Base-by-base conservation (phyloP, 2,329 filamentous ascomycete genomes). In the Bipolaris sorokiniana region DNA sequence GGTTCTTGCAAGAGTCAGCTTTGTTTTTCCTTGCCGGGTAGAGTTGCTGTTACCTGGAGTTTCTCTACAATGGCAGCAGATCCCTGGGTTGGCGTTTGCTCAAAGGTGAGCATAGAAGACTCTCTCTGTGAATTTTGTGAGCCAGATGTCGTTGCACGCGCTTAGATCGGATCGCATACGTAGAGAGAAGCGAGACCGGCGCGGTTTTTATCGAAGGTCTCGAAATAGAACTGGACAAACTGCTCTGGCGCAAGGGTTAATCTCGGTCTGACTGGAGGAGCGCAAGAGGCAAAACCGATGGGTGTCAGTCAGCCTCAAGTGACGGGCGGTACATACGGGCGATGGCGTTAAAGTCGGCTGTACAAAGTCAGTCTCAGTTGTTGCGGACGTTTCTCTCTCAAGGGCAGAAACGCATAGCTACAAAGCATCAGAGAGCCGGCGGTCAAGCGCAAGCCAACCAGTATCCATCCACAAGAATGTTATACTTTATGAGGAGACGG, bases 71-170 rank as follows among this genome's bases (percentile, higher is more conserved):
- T 97, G 31, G 76, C 75, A 22, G 68, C 73, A 34, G 81, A 79
- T 62, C 94, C 93, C 71, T 87, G 82, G 58, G 86, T 78, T 13
- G 89, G 87, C 42, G 81, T 69, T 45, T 84, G 88, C 84, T 98
- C 92, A 73, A 97, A 98, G 48, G 94, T 97, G 79, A 98, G 84
- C 90, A 97, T 96, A 47, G 95, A 98, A 78, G 4, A 89, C 85
- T 72, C 90, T 87, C 92, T 62, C 59, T 62, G 18, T 36, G 26
- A 13, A 13, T 6, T 11, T 26, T 46, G 45, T 62, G 49, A 62
- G 59, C 48, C 41, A 10, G n/a, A 18, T n/a, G 46, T 48, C 34
- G 41, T 33, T 16, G 13, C 11, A 28, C 50, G 15, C 26, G 36
- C 46, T 36, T 28, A 20, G 48, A 31, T 48, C 23, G 48, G 44